Percentiles rank a stretch among this genome's conserved stretches.
These are phyloP conservation scores for Russula griseocarnosa DNA, from an alignment of 768 basidiomycete genomes.

Conservation along the genomic window DNA sequence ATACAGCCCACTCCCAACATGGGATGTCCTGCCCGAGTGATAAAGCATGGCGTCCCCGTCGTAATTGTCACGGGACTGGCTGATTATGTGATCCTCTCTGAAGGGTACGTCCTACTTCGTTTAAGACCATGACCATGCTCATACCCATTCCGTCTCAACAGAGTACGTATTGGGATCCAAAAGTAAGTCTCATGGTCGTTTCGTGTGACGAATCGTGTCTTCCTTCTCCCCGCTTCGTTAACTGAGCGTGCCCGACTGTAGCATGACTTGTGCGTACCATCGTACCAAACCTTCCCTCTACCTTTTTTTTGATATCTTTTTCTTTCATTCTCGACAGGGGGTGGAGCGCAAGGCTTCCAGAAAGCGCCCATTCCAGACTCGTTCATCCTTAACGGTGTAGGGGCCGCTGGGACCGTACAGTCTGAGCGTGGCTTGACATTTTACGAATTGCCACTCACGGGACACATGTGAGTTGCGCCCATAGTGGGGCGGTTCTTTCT, in stretches of 20 bases:
- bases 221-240: not conserved
- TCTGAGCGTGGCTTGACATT: constrained; percentile 26
- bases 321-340: constrained; percentile 8
- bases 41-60: constrained; percentile 11
- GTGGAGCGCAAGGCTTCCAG: constrained; percentile 25
- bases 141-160: not conserved
- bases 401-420: constrained; percentile 25
- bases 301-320: not conserved
- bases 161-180: constrained; percentile 23
- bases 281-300: not conserved
- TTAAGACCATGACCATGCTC: not conserved
- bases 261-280: constrained; percentile 27
- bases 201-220: not conserved
- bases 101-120: constrained; percentile 19
- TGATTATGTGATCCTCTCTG: constrained; percentile 20
- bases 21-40: constrained; percentile 18
- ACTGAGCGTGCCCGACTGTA: not conserved
- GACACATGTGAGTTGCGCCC: constrained; percentile 24
- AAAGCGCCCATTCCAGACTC: constrained; percentile 19
- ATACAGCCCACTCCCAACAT: constrained; percentile 10
- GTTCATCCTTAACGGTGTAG: constrained; percentile 24
- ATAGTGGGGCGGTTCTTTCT: not conserved
- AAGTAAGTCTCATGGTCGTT: constrained; percentile 18
- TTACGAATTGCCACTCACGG: constrained; percentile 26
- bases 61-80: constrained; percentile 20